phyloP scores from a whole-genome alignment of 805 yeast species.

The Ogataea dorogensis region DNA sequence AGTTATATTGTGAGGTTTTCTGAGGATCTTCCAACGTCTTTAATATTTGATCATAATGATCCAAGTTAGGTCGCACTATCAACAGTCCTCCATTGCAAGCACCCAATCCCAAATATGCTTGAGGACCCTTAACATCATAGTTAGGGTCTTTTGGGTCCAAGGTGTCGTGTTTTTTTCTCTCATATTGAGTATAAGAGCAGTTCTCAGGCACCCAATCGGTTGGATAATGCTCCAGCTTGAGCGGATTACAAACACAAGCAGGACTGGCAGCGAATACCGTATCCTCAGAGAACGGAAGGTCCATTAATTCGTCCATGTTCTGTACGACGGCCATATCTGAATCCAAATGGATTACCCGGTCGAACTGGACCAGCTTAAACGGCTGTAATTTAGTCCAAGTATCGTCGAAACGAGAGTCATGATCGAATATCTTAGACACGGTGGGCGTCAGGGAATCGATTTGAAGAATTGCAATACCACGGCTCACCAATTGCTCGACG shows the following conservation, averaged over 20 bases:
- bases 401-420: constrained; percentile 55
- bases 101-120: constrained; percentile 40
- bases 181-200: constrained; percentile 48
- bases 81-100: constrained; percentile 62
- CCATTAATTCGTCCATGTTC: constrained; percentile 62
- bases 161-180: constrained; percentile 18
- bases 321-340: constrained; percentile 56
- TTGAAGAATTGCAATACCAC: constrained; percentile 41
- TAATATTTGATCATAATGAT: constrained; percentile 40
- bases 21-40: constrained; percentile 39
- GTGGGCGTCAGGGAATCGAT: constrained; percentile 45
- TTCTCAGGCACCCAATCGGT: constrained; percentile 48
- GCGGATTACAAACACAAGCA: constrained; percentile 64
- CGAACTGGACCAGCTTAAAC: constrained; percentile 48
- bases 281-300: constrained; percentile 36
- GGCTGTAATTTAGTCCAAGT: constrained; percentile 64
- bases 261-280: constrained; percentile 54
- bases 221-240: constrained; percentile 51
- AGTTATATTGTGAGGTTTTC: constrained; percentile 43
- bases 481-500: constrained; percentile 37
- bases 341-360: constrained; percentile 55
- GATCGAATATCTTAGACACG: constrained; percentile 42
- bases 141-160: constrained; percentile 12
- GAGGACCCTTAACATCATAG: constrained; percentile 40
- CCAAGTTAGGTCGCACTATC: constrained; percentile 44